These are phyloP conservation scores for Kuraishia hungarica DNA, from an alignment of 805 yeast species.

Conservation along the genomic window DNA sequence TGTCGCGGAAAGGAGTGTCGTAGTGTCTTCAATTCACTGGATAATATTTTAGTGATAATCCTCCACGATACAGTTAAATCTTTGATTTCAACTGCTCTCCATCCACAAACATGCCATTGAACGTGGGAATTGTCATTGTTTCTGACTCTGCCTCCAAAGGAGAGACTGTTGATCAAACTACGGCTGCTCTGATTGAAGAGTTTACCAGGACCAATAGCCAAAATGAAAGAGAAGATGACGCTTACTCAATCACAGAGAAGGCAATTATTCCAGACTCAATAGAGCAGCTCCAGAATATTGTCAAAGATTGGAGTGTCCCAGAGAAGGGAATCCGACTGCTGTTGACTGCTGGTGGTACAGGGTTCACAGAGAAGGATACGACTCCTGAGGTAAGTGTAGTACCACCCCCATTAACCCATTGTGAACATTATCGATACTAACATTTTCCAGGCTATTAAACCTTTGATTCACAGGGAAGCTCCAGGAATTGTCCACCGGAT, in stretches of 20 bases:
- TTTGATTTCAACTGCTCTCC: neutral
- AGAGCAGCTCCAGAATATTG: constrained; percentile 19
- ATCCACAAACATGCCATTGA: constrained; percentile 7
- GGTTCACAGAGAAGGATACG: constrained; percentile 33
- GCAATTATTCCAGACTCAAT: constrained; percentile 28
- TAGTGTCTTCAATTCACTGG: no score
- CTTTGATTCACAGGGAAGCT: constrained; percentile 33
- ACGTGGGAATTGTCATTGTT: constrained; percentile 26
- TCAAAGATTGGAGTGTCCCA: constrained; percentile 18
- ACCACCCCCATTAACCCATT: no score
- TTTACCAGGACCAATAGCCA: constrained; percentile 8
- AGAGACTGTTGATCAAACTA: constrained; percentile 23
- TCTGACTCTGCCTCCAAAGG: constrained; percentile 32
- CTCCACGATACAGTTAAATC: no score
- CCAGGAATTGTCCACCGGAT: constrained; percentile 42
- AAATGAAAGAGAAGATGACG: constrained; percentile 1
- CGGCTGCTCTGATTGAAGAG: constrained; percentile 15
- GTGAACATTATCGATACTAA: neutral
- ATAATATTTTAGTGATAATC: no score
- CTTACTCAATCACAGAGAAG: constrained; percentile 7
- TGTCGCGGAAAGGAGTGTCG: neutral
- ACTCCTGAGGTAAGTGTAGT: constrained; percentile 31
- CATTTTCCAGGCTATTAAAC: constrained; percentile 25
- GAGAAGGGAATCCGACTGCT: constrained; percentile 19
- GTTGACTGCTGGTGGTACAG: constrained; percentile 47